A percentile compares a stretch with the other conserved stretches of the same genome.
These are phyloP conservation scores for Carex littledalei DNA, from an alignment of 176 grass and related monocot species.

Conservation along the genomic window DNA sequence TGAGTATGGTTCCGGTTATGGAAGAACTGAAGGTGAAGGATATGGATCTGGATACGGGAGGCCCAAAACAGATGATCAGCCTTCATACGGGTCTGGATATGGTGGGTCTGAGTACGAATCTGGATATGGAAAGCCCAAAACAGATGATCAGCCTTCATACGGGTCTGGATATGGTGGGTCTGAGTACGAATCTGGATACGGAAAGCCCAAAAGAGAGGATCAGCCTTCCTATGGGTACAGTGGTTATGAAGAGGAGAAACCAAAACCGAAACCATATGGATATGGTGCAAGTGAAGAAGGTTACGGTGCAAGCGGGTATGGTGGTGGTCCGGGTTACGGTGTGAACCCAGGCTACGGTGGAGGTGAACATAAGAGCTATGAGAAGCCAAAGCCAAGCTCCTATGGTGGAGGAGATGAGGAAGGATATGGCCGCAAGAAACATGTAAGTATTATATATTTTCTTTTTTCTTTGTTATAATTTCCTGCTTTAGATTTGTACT, in stretches of 20 bases:
- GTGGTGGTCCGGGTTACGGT: constrained; percentile 1
- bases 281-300: constrained; percentile 33
- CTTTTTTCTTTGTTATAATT: background rate
- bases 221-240: constrained; percentile 35
- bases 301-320: constrained; percentile 18
- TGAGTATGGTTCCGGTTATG: constrained; percentile 29
- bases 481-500: background rate
- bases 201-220: constrained; percentile 31
- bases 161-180: constrained; percentile 27
- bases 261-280: constrained; percentile 22
- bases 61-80: background rate
- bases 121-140: constrained; percentile 38
- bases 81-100: constrained; percentile 29
- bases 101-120: constrained; percentile 26
- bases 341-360: constrained; percentile 36
- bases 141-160: constrained; percentile 2
- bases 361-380: constrained; percentile 24
- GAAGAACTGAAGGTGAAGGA: background rate
- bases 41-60: background rate
- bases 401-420: constrained; percentile 17
- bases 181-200: constrained; percentile 27
- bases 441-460: constrained; percentile 24
- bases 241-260: constrained; percentile 41
- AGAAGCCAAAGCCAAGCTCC: constrained; percentile 37
- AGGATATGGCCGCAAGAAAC: constrained; percentile 54